Percentiles rank a stretch among this genome's conserved stretches.
Conservation (phyloP, 192 early-diverging fungal species). For the Jimgerdemannia lactiflua region DNA sequence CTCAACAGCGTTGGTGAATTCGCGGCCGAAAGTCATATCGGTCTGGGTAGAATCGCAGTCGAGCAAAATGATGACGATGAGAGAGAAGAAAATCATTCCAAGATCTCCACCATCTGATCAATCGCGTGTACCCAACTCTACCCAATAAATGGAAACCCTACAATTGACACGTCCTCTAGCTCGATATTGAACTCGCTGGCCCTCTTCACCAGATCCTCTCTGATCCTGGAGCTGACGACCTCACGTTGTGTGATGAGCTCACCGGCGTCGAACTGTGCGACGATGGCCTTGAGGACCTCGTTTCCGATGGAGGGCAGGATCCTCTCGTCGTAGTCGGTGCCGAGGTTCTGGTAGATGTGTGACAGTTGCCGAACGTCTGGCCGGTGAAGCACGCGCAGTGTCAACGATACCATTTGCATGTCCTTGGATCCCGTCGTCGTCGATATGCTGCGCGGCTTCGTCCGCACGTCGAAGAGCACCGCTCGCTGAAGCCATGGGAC, state of each 20-base stretch:
- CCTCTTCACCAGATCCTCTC: slow-evolving; percentile 89
- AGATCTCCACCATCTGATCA: slow-evolving; percentile 1
- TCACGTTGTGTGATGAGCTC: slow-evolving; percentile 99
- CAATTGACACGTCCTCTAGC: slow-evolving; percentile 97
- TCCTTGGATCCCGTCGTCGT: slow-evolving; percentile 99
- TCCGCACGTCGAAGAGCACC: slow-evolving; percentile 89
- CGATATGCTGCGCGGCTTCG: slow-evolving; percentile 94
- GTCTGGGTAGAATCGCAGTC: slow-evolving; percentile 66
- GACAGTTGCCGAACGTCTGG: slow-evolving; percentile 77
- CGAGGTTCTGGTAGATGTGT: slow-evolving; percentile 86
- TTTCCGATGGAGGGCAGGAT: slow-evolving; percentile 98
- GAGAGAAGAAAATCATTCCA: background rate
- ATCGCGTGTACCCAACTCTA: background rate
- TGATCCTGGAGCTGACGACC: slow-evolving; percentile 85
- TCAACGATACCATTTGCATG: slow-evolving; percentile 98
- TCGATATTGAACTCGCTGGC: slow-evolving; percentile 95
- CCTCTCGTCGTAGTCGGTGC: slow-evolving; percentile 95
- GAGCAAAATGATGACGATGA: too few species aligned
- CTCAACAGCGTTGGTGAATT: slow-evolving; percentile 98
- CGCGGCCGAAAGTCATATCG: slow-evolving; percentile 97
- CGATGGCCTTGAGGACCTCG: slow-evolving; percentile 97
- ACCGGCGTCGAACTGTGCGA: slow-evolving; percentile 97
- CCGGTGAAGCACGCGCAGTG: slow-evolving; percentile 88
- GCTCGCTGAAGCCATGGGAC: slow-evolving; percentile 95
- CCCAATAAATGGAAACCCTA: slow-evolving; percentile 37